A percentile compares a stretch with the other conserved stretches of the same genome.
Conservation (phyloP, 495 filamentous ascomycete species). For the Penicillium arizonense region DNA sequence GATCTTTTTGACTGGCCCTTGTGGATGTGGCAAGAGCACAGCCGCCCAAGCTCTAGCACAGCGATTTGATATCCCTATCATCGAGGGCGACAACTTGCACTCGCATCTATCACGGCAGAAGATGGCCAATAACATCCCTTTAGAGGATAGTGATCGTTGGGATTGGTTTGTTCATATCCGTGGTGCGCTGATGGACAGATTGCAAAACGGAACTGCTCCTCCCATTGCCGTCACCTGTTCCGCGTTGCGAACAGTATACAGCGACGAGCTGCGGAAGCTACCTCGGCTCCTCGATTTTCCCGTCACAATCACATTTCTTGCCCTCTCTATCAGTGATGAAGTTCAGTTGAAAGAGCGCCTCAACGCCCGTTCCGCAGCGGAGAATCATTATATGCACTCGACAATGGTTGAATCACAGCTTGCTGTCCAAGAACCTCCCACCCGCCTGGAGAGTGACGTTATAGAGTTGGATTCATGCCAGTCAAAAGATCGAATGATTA, state of each 20-base stretch:
- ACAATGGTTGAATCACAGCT: conserved; percentile 27
- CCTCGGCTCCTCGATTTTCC: conserved; percentile 19
- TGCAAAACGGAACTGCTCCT: conserved; percentile 6
- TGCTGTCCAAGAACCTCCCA: conserved; percentile 15
- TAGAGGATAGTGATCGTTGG: conserved; percentile 22
- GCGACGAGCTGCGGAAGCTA: conserved; percentile 21
- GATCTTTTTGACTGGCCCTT: conserved; percentile 24
- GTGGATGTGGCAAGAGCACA: conserved; percentile 25
- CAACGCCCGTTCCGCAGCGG: conserved; percentile 5
- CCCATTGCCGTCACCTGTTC: conserved; percentile 24
- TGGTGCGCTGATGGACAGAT: conserved; percentile 24
- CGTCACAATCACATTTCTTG: conserved; percentile 21
- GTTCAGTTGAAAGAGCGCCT: conserved; percentile 13
- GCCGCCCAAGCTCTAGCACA: conserved; percentile 11
- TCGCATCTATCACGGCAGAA: conserved; percentile 17
- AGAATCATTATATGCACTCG: conserved; percentile 25
- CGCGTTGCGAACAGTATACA: conserved; percentile 17
- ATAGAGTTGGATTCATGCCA: conserved; percentile 13
- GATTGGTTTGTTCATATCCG: conserved; percentile 26
- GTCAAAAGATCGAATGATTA: conserved; percentile 11
- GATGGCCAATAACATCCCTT: conserved; percentile 19
- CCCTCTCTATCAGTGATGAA: conserved; percentile 5
- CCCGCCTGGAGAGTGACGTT: conserved; percentile 15
- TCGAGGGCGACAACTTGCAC: conserved; percentile 27
- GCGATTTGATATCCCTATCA: conserved; percentile 13